phyloP scores from a whole-genome alignment of 495 filamentous ascomycete genomes.

The Staphylotrichum longicolle region DNA sequence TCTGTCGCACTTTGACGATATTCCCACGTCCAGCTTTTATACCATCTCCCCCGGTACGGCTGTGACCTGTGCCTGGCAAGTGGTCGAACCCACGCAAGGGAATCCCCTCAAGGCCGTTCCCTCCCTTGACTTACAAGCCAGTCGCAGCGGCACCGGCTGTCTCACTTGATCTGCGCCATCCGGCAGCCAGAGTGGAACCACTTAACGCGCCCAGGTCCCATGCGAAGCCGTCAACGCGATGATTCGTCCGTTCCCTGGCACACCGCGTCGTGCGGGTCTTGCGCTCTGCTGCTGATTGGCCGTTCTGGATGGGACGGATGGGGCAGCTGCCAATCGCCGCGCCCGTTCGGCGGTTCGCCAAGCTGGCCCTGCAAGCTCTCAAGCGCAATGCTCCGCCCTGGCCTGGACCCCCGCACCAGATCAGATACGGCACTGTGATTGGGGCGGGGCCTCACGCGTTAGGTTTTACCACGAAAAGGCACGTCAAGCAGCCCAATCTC shows the following conservation, averaged over 20 bases:
- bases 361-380: constrained; percentile 10
- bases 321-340: constrained; percentile 12
- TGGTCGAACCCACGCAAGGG: no score
- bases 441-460: constrained; percentile 27
- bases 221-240: constrained; percentile 7
- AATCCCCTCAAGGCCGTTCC: neutral
- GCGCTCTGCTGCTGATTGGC: constrained; percentile 6
- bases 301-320: neutral
- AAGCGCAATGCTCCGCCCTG: constrained; percentile 5
- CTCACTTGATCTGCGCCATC: constrained; percentile 13
- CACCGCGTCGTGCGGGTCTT: constrained; percentile 15
- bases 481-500: constrained; percentile 33
- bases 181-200: constrained; percentile 4
- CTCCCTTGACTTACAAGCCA: constrained; percentile 4
- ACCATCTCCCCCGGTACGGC: no score
- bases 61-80: no score
- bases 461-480: constrained; percentile 39
- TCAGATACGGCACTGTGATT: constrained; percentile 4
- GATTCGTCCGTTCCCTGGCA: constrained; percentile 7
- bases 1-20: no score
- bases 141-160: neutral
- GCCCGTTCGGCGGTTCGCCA: constrained; percentile 1
- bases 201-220: constrained; percentile 12
- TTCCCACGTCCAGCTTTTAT: no score
- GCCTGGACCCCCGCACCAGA: constrained; percentile 8